Evolutionary conservation across 78 protist genomes (phyloP), one percentile per base, ranked within the genome.

Genomic region (Parvularia atlantis): DNA sequence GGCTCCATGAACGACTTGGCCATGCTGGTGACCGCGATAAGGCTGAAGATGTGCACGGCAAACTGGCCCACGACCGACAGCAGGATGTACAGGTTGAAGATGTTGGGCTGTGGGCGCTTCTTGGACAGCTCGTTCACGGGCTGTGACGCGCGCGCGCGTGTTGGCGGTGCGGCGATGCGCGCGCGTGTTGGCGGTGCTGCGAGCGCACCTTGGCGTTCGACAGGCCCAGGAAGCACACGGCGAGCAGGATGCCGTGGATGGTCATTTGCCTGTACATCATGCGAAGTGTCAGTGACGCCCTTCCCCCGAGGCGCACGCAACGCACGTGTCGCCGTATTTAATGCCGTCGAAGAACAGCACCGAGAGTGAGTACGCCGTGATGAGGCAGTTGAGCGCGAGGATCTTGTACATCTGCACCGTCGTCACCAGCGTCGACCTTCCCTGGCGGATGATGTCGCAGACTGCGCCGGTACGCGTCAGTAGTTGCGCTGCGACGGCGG

Each of bases 401-500:
- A 95, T 93, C 50, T 65, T 77, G 87, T 77, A 95, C 95, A 94
- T 92, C 76, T 95, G 98, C 30, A 83, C 22, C 9, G 98, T 94
- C 24, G 97, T 89, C 19, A 87, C 97, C 31, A 95, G 84, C 33
- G 99, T 89, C 53, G 94, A 82, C 33, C 97, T 69, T 7, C 96
- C 98, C 71, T 90, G 93, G 30, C 85, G 67, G 30, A 94, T 63
- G 37, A 94, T 65, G 61, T 89, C 75, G 61, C 37, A 68, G 13
- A n/a, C n/a, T n/a, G n/a, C n/a, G n/a, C n/a, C n/a, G n/a, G n/a
- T n/a, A n/a, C n/a, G n/a, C n/a, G n/a, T n/a, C n/a, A n/a, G n/a
- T n/a, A n/a, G n/a, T n/a, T n/a, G n/a, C n/a, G n/a, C n/a, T n/a
- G n/a, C n/a, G n/a, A n/a, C n/a, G n/a, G n/a, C n/a, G n/a, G n/a